Evolutionary conservation across 2,329 filamentous ascomycete genomes (phyloP).

Genomic region (Talaromyces sp.): DNA sequence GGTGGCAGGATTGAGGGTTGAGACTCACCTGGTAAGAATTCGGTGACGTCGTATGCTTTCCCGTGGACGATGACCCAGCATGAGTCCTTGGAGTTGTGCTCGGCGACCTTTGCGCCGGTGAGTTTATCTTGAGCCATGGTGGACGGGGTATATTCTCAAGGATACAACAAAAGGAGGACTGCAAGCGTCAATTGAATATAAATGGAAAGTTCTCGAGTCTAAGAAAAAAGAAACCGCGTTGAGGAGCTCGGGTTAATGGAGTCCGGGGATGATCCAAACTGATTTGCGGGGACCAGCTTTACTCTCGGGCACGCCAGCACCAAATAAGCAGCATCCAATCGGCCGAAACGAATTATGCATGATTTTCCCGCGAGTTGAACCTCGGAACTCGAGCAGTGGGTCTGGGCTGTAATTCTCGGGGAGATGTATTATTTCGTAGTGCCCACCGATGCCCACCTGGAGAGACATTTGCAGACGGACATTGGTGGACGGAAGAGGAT

Average conservation of each 20-base stretch:
- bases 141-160: neutral
- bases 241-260: constrained; percentile 28
- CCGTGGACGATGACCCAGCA: constrained; percentile 93
- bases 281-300: constrained; percentile 21
- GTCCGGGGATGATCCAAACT: constrained; percentile 24
- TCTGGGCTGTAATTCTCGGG: no score
- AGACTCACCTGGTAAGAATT: constrained; percentile 73
- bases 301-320: neutral
- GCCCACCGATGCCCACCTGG: no score
- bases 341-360: no score
- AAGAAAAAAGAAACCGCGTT: constrained; percentile 2
- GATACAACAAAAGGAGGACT: constrained; percentile 3
- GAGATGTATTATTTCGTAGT: no score
- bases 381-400: no score
- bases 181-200: no score
- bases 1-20: no score
- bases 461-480: no score
- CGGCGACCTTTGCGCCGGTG: constrained; percentile 61
- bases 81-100: constrained; percentile 79
- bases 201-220: constrained; percentile 6
- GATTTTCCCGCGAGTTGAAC: no score
- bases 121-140: constrained; percentile 41
- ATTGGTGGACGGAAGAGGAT: no score
- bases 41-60: constrained; percentile 86
- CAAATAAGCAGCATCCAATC: no score